A percentile compares a stretch with the other conserved stretches of the same genome.
These are phyloP conservation scores for Botryotinia calthae DNA, from an alignment of 2,329 filamentous ascomycete species.

Conservation along the genomic window DNA sequence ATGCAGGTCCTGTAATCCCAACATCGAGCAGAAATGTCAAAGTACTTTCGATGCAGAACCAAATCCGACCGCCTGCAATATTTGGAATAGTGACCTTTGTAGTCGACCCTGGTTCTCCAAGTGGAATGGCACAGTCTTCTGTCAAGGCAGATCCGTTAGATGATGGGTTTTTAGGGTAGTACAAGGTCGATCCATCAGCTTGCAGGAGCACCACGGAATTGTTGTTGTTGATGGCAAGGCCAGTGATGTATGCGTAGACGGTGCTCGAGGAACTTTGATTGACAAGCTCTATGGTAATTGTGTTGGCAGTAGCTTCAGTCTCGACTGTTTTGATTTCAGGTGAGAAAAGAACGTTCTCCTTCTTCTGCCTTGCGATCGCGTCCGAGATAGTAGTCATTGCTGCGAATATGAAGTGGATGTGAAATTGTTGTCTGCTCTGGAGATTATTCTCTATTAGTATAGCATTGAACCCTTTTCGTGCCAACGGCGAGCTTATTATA, in stretches of 20 bases:
- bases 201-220: constrained; percentile 61
- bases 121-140: constrained; percentile 59
- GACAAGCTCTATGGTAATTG: constrained; percentile 59
- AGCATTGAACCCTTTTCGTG: not conserved
- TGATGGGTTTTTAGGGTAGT: constrained; percentile 60
- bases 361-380: constrained; percentile 24
- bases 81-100: constrained; percentile 64
- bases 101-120: constrained; percentile 61
- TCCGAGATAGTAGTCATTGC: constrained; percentile 28
- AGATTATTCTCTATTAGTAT: not conserved
- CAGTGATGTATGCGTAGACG: constrained; percentile 70
- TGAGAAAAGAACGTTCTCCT: constrained; percentile 22
- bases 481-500: not conserved
- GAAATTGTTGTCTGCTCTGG: not conserved
- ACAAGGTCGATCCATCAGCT: constrained; percentile 64
- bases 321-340: constrained; percentile 19
- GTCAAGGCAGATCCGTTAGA: constrained; percentile 50
- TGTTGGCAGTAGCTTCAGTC: constrained; percentile 9
- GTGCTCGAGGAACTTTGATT: constrained; percentile 64
- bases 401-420: constrained; percentile 6
- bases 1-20: constrained; percentile 59
- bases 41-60: constrained; percentile 60
- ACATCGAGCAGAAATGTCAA: constrained; percentile 69
- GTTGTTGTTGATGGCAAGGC: constrained; percentile 57
- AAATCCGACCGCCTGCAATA: constrained; percentile 68